These are phyloP conservation scores for Fusarium heterosporum DNA, from an alignment of 2,329 filamentous ascomycete species.

Conservation along the genomic window DNA sequence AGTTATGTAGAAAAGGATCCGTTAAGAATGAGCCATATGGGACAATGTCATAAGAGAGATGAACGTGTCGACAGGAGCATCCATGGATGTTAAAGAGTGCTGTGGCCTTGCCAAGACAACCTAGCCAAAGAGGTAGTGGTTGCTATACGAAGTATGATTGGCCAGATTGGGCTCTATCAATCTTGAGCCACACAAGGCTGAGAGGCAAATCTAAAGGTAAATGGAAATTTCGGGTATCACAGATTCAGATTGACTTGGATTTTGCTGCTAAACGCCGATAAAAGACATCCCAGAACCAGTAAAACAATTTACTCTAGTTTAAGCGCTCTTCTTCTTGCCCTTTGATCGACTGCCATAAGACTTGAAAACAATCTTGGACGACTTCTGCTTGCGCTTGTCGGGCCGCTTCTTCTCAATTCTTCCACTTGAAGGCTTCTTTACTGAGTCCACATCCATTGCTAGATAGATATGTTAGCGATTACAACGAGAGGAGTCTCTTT, in stretches of 20 bases:
- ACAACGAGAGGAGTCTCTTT: constrained; percentile 10
- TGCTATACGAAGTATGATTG: constrained; percentile 30
- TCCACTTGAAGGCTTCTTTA: constrained; percentile 57
- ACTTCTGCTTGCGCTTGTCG: constrained; percentile 68
- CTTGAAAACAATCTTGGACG: constrained; percentile 69
- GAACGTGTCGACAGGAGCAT: constrained; percentile 45
- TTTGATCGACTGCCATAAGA: constrained; percentile 66
- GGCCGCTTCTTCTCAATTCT: constrained; percentile 63
- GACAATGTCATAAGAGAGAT: constrained; percentile 26
- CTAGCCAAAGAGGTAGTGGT: constrained; percentile 42
- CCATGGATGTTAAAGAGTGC: constrained; percentile 7
- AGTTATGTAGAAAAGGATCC: constrained; percentile 7
- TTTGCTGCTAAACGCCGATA: constrained; percentile 44
- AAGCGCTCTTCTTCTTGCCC: constrained; percentile 56
- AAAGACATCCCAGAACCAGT: constrained; percentile 28
- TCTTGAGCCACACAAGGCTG: constrained; percentile 48
- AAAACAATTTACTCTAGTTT: constrained; percentile 15
- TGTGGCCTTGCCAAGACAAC: constrained; percentile 44
- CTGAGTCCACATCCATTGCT: constrained; percentile 70
- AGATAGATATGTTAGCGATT: constrained; percentile 24
- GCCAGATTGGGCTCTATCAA: neutral
- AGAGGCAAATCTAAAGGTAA: neutral
- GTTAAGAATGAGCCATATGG: constrained; percentile 37
- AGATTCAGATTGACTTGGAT: constrained; percentile 46
- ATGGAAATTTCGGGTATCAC: constrained; percentile 44